phyloP scores from a whole-genome alignment of 2,329 filamentous ascomycete species.

The Trichoderma semiorbis region DNA sequence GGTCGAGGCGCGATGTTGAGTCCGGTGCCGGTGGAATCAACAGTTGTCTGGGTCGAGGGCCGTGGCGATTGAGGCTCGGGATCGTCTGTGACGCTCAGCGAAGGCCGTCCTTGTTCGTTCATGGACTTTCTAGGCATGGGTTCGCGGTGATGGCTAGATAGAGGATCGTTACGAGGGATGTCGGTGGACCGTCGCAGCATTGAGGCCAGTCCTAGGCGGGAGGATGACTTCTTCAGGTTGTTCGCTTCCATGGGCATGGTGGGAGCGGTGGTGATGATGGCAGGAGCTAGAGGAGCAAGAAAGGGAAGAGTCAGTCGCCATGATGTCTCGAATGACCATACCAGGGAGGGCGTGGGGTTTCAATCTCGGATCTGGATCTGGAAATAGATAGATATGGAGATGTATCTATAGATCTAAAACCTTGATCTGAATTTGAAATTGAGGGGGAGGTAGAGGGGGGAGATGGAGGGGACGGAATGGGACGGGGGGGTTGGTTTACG shows the following conservation, averaged over 20 bases:
- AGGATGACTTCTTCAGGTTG: conserved; percentile 51
- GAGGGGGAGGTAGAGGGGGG: not conserved
- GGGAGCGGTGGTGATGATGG: conserved; percentile 90
- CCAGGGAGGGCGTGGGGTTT: not conserved
- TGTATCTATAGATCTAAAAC: not conserved
- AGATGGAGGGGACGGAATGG: not conserved
- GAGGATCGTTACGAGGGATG: conserved; percentile 34
- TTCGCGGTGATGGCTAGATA: not conserved
- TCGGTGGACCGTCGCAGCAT: conserved; percentile 53
- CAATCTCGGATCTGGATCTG: not conserved
- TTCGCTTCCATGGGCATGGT: conserved; percentile 67
- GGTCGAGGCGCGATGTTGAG: conserved; percentile 48
- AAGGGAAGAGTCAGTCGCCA: conserved; percentile 28
- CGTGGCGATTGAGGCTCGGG: conserved; percentile 49
- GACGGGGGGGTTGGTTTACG: conserved; percentile 34
- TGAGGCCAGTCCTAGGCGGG: conserved; percentile 52
- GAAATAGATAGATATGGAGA: not conserved
- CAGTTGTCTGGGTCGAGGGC: conserved; percentile 29
- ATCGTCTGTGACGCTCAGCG: conserved; percentile 52
- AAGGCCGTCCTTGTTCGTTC: conserved; percentile 31
- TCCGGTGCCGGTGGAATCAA: conserved; percentile 35
- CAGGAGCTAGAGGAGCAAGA: conserved; percentile 47
- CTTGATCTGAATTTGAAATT: not conserved
- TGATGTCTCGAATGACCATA: conserved; percentile 2
- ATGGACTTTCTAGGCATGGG: conserved; percentile 37